A percentile compares a stretch with the other conserved stretches of the same genome.
Evolutionary conservation across 768 basidiomycete species (phyloP).

Genomic region (Goffeauzyma gilvescens): DNA sequence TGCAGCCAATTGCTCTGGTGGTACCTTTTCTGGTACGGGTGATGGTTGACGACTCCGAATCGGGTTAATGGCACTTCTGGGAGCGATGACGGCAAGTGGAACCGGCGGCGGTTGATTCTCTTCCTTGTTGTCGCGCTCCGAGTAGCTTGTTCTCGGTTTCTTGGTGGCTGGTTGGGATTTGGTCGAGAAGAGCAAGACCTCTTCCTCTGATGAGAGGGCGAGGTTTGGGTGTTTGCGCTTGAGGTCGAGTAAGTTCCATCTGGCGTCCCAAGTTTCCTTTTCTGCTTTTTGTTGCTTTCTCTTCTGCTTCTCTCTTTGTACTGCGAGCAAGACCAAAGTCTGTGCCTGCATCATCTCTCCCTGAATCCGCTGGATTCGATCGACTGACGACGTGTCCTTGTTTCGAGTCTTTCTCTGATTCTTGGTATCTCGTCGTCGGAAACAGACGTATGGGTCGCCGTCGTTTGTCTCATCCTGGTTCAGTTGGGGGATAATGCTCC

Average conservation of each 20-base stretch:
- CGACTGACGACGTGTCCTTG: constrained; percentile 70
- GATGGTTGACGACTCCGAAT: constrained; percentile 11
- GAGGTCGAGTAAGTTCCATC: constrained; percentile 53
- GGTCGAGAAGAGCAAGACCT: constrained; percentile 21
- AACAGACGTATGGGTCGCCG: constrained; percentile 86
- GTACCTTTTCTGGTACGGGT: constrained; percentile 26
- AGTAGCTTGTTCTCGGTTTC: constrained; percentile 4
- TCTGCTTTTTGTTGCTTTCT: constrained; percentile 44
- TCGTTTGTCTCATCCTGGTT: constrained; percentile 84
- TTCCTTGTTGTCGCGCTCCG: too few species aligned
- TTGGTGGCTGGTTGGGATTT: constrained; percentile 1
- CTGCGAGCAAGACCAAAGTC: constrained; percentile 50
- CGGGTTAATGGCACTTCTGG: constrained; percentile 36
- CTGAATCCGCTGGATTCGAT: constrained; percentile 67
- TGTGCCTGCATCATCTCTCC: constrained; percentile 52
- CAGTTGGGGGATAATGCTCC: constrained; percentile 64
- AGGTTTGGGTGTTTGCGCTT: constrained; percentile 45
- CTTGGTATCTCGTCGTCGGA: constrained; percentile 85
- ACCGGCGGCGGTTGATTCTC: too few species aligned
- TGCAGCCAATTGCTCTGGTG: constrained; percentile 41
- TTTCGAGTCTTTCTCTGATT: constrained; percentile 83
- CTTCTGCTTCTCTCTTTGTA: constrained; percentile 59
- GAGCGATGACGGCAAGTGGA: too few species aligned
- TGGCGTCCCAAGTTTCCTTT: constrained; percentile 56
- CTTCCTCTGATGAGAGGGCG: constrained; percentile 33